Percentiles rank a stretch among this genome's conserved stretches.
Evolutionary conservation across 768 basidiomycete genomes (phyloP).

Genomic region (Termitomyces sp.): DNA sequence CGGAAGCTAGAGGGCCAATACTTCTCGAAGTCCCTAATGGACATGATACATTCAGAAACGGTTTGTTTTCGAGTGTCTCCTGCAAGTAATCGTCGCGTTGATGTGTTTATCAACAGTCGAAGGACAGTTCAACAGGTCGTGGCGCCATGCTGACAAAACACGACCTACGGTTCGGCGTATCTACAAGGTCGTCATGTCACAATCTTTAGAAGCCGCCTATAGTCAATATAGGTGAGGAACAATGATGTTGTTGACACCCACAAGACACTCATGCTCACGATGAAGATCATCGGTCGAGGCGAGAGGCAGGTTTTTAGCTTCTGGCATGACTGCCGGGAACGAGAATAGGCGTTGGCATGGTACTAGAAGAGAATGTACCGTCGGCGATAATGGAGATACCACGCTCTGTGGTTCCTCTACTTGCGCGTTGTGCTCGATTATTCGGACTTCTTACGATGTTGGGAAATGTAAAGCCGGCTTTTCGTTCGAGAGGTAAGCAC

Average conservation of each 20-base stretch:
- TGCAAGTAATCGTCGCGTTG: not conserved
- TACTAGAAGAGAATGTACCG: slow-evolving; percentile 55
- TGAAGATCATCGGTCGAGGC: slow-evolving; percentile 50
- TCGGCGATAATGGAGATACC: slow-evolving; percentile 57
- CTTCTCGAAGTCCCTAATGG: slow-evolving; percentile 54
- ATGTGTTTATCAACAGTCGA: slow-evolving; percentile 31
- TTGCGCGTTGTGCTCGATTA: slow-evolving; percentile 61
- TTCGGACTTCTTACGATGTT: slow-evolving; percentile 60
- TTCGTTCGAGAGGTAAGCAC: slow-evolving; percentile 58
- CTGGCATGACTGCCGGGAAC: slow-evolving; percentile 57
- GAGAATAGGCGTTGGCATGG: slow-evolving; percentile 77
- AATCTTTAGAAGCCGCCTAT: slow-evolving; percentile 46
- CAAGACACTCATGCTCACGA: not conserved
- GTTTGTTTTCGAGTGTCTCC: slow-evolving; percentile 28
- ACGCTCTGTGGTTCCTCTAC: slow-evolving; percentile 48
- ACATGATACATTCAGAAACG: slow-evolving; percentile 61
- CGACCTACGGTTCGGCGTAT: slow-evolving; percentile 56
- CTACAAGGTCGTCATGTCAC: slow-evolving; percentile 57
- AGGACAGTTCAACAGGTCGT: slow-evolving; percentile 65
- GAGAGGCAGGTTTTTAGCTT: slow-evolving; percentile 49
- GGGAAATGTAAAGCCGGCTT: slow-evolving; percentile 63
- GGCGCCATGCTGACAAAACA: slow-evolving; percentile 50
- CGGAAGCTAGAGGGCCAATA: slow-evolving; percentile 47
- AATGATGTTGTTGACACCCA: not conserved
- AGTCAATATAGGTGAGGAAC: slow-evolving; percentile 53